Evolutionary conservation across 768 basidiomycete genomes (phyloP).

Genomic region (Boletus pseudo-olivaceus): DNA sequence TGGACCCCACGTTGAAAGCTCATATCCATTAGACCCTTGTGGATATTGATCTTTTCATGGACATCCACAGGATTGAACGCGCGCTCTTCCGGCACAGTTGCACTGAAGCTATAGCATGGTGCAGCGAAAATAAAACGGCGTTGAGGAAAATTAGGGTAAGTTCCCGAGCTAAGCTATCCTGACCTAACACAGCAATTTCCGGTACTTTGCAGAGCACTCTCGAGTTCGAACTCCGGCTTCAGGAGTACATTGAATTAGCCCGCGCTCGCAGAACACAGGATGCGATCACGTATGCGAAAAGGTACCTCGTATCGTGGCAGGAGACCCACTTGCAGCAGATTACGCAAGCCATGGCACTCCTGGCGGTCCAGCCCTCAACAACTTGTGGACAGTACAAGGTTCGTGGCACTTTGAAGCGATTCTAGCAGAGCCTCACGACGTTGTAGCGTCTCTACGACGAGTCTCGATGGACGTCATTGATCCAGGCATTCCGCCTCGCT

Average conservation of each 20-base stretch:
- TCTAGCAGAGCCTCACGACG: slow-evolving; percentile 7
- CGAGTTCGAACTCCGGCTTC: slow-evolving; percentile 93
- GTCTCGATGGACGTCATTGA: slow-evolving; percentile 71
- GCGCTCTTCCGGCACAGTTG: slow-evolving; percentile 76
- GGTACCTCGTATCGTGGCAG: slow-evolving; percentile 78
- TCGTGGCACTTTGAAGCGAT: slow-evolving; percentile 15
- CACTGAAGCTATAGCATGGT: slow-evolving; percentile 90
- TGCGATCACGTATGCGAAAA: slow-evolving; percentile 82
- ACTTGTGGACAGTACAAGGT: slow-evolving; percentile 80
- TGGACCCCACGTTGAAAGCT: slow-evolving; percentile 16
- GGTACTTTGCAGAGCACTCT: slow-evolving; percentile 68
- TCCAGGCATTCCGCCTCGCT: slow-evolving; percentile 76
- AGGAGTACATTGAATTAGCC: slow-evolving; percentile 93
- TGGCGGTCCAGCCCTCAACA: slow-evolving; percentile 73
- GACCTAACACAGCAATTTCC: slow-evolving; percentile 16
- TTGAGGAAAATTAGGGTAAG: slow-evolving; percentile 86
- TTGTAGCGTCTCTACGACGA: slow-evolving; percentile 78
- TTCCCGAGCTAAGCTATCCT: slow-evolving; percentile 6
- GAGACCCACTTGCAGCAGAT: slow-evolving; percentile 79
- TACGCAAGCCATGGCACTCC: slow-evolving; percentile 66
- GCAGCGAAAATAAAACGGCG: slow-evolving; percentile 91
- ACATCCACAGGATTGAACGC: slow-evolving; percentile 81
- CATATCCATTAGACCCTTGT: slow-evolving; percentile 61
- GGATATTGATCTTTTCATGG: slow-evolving; percentile 88
- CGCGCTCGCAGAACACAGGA: slow-evolving; percentile 60